These are phyloP conservation scores for Pontederia paniculata DNA, from an alignment of 176 grass and related monocot species.

Conservation along the genomic window DNA sequence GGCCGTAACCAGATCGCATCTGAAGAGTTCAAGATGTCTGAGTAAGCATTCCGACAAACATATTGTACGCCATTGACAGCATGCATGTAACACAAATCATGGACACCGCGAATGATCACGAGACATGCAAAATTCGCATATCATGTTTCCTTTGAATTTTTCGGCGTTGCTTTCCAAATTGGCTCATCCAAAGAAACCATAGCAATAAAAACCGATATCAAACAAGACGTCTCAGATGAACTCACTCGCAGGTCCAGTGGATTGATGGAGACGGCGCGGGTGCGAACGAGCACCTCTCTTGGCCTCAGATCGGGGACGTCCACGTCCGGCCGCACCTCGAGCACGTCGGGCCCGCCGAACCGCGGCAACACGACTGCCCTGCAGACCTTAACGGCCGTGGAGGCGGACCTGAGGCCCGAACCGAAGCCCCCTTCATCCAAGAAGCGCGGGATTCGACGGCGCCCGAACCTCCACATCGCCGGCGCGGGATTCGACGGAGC, in stretches of 20 bases:
- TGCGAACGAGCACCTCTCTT: constrained; percentile 66
- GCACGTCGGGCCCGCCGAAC: constrained; percentile 77
- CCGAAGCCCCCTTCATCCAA: constrained; percentile 10
- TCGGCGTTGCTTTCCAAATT: too few relatives aligned
- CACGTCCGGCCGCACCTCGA: constrained; percentile 52
- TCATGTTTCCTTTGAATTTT: too few relatives aligned
- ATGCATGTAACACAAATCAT: too few relatives aligned
- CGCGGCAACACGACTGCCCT: constrained; percentile 74
- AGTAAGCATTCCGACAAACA: too few relatives aligned
- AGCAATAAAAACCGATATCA: too few relatives aligned
- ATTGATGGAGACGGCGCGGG: constrained; percentile 87
- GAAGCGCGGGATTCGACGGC: constrained; percentile 15
- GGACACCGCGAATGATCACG: too few relatives aligned
- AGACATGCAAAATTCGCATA: too few relatives aligned
- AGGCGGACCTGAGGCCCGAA: constrained; percentile 13
- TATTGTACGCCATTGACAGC: too few relatives aligned
- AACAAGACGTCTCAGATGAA: too few relatives aligned
- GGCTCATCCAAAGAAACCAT: not conserved
- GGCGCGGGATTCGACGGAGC: not conserved
- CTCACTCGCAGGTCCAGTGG: constrained; percentile 88
- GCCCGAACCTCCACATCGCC: constrained; percentile 42
- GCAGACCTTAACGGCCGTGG: constrained; percentile 28
- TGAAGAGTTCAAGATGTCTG: constrained; percentile 11
- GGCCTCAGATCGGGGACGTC: constrained; percentile 74
- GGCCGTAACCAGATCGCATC: constrained; percentile 89